These are phyloP conservation scores for Rhodocollybia butyracea DNA, from an alignment of 768 basidiomycete species.

Conservation along the genomic window DNA sequence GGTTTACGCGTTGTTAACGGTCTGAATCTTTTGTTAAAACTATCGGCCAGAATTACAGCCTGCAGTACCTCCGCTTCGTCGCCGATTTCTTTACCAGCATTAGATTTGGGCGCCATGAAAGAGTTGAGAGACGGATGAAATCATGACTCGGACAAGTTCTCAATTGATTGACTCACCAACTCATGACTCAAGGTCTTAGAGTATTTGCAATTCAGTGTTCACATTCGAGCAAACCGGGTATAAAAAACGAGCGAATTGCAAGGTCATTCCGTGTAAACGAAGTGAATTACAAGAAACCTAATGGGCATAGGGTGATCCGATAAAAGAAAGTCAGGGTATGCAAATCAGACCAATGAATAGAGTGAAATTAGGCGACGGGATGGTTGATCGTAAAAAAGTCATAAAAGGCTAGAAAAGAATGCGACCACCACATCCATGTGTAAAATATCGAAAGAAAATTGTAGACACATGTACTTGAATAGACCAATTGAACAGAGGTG, in stretches of 20 bases:
- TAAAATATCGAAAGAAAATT: constrained; percentile 36
- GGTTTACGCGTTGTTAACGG: constrained; percentile 88
- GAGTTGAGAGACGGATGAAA: background rate
- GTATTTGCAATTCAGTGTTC: background rate
- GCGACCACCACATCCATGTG: constrained; percentile 56
- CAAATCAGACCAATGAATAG: constrained; percentile 49
- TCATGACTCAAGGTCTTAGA: constrained; percentile 6
- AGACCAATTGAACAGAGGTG: constrained; percentile 29
- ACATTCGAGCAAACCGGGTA: background rate
- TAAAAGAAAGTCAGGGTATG: constrained; percentile 59
- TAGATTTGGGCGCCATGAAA: constrained; percentile 65
- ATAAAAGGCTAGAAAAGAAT: constrained; percentile 46
- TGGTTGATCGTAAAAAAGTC: constrained; percentile 62
- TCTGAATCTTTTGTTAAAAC: constrained; percentile 90
- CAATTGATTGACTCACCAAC: constrained; percentile 3
- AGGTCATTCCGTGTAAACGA: constrained; percentile 19
- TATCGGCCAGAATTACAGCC: constrained; percentile 94
- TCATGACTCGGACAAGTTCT: background rate
- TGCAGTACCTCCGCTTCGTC: constrained; percentile 87
- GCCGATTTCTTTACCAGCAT: constrained; percentile 58
- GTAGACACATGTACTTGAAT: constrained; percentile 29
- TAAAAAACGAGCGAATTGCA: background rate
- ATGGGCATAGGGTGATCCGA: constrained; percentile 55
- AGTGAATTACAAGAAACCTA: constrained; percentile 60
- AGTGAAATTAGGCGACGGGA: constrained; percentile 68